These are phyloP conservation scores for Colletotrichum camelliae DNA, from an alignment of 2,329 filamentous ascomycete genomes.

Conservation along the genomic window DNA sequence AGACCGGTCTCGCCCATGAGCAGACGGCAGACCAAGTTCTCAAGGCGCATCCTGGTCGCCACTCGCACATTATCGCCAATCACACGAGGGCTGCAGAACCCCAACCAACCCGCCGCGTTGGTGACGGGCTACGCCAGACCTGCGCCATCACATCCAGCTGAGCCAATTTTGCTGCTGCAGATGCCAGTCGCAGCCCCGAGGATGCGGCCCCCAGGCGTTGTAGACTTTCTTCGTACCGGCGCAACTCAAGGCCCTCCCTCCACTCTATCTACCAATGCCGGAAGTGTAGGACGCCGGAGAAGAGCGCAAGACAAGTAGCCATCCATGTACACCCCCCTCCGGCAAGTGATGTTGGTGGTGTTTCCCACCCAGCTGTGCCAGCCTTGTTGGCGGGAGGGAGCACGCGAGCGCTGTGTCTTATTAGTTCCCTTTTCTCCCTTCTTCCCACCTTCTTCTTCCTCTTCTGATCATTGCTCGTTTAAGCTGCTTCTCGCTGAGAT, in stretches of 20 bases:
- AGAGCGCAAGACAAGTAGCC: not conserved
- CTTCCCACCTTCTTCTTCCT: not conserved
- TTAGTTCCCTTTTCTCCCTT: not conserved
- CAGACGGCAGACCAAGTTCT: not conserved
- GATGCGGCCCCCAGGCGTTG: not conserved
- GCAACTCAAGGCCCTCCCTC: not conserved
- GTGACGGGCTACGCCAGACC: not conserved
- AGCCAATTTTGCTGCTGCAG: slow-evolving; percentile 9
- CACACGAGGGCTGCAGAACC: not conserved
- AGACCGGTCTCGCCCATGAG: not conserved
- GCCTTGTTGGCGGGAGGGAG: not conserved
- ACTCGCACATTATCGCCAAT: not conserved
- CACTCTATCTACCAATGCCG: not conserved
- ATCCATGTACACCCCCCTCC: not conserved
- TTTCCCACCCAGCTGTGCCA: not conserved
- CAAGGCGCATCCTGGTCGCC: not conserved
- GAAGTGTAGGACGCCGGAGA: not conserved
- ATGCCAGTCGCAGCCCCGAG: not conserved
- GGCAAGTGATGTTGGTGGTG: not conserved
- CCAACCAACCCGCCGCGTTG: not conserved
- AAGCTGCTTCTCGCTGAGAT: not conserved
- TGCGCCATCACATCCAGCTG: slow-evolving; percentile 19
- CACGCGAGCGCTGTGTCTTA: not conserved
- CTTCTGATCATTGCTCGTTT: not conserved
- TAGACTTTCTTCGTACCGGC: not conserved